Evolutionary conservation across 768 basidiomycete species (phyloP).

Genomic region (Coprinopsis strossmayeri): DNA sequence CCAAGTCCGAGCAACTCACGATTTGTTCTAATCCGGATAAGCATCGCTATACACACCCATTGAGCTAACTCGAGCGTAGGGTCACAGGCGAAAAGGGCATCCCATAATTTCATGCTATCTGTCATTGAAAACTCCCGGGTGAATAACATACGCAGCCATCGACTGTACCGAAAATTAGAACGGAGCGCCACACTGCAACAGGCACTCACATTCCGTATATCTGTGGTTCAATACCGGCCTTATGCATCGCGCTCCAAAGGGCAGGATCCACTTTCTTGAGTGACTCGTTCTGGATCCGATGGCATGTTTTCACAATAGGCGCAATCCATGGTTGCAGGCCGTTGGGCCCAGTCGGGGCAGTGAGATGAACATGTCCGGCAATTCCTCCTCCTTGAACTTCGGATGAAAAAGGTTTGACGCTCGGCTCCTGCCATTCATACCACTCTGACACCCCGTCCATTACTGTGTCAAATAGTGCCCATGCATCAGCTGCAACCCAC

Average conservation of each 20-base stretch:
- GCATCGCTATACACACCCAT: conserved; percentile 92
- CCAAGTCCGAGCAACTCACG: conserved; percentile 45
- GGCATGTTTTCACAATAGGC: conserved; percentile 83
- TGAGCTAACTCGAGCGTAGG: conserved; percentile 69
- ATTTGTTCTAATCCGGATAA: conserved; percentile 87
- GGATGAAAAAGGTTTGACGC: not conserved
- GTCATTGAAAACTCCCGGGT: conserved; percentile 84
- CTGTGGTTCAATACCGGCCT: conserved; percentile 87
- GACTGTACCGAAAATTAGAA: conserved; percentile 37
- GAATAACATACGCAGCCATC: conserved; percentile 91
- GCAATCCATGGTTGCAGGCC: conserved; percentile 63
- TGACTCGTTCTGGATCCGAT: conserved; percentile 66
- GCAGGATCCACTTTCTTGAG: conserved; percentile 76
- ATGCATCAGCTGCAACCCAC: conserved; percentile 84
- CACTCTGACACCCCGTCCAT: conserved; percentile 80
- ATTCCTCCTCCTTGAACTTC: conserved; percentile 17
- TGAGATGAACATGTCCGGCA: conserved; percentile 37
- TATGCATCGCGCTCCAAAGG: conserved; percentile 69
- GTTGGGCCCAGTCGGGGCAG: conserved; percentile 38
- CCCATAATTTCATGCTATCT: conserved; percentile 89
- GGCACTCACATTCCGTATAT: conserved; percentile 86
- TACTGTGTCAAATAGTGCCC: conserved; percentile 70
- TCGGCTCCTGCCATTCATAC: conserved; percentile 60
- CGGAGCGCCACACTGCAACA: conserved; percentile 5
- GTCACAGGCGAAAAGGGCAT: conserved; percentile 88